Base-by-base conservation (phyloP, 495 filamentous ascomycete genomes). In the Aspergillus taichungensis region DNA sequence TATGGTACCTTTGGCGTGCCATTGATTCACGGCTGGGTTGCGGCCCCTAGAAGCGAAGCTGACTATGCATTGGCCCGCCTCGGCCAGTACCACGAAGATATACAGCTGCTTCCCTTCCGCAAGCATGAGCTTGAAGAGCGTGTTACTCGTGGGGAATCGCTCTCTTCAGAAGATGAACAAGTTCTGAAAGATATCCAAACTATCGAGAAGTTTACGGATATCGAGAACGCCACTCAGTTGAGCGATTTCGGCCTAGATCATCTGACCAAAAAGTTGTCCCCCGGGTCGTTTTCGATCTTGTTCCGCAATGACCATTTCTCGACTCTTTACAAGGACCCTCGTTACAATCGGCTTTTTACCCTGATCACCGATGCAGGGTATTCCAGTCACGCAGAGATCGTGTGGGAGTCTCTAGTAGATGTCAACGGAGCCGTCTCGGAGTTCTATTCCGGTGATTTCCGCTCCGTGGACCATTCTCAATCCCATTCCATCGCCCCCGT, bases 261-360 rank as follows among this genome's bases (percentile, higher is more conserved):
- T 4, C 77, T 98, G 9, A 69, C 68, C 3, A 73, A 76, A 36
- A 73, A 65, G 6, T 62, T 95, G 37, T 64, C 69, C 10, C 84
- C 87, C 0, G 88, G 87, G 3, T 77, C 82, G 0, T 72, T 94
- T 6, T 86, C 85, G 0, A 97, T 98, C 39, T 64, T 97, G 2
- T 98, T 98, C 68, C 79, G 92, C 30, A 98, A 98, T 50, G 91
- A 97, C 54, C 92, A 98, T 64, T 98, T 98, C 57, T 84, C 84
- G 28, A 97, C 92, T 0, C 58, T 98, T 0, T 94, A 95, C 60
- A 80, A 88, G 47, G 69, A 92, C 49, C 88, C 88, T 0, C 68
- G 77, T 28, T 83, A 84, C 0, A 62, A 74, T 4, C 74, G 82
- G 49, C 72, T 98, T 0, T 74, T 85, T 45, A 86, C 84, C 0